Conservation (phyloP, 2,329 filamentous ascomycete species). For the Lecanosticta acicola region DNA sequence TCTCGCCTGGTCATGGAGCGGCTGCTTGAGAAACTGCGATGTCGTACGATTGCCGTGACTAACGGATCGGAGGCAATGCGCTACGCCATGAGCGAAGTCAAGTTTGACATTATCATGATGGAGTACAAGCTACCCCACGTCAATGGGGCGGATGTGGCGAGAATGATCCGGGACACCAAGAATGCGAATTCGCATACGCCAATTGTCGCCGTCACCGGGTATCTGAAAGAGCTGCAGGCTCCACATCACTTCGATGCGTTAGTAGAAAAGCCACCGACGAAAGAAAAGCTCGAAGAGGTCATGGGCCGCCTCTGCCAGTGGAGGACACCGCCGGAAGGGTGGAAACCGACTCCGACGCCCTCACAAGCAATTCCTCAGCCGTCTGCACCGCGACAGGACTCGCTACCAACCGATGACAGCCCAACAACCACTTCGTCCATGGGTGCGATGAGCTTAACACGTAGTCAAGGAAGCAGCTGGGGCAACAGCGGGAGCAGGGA, state of each 20-base stretch:
- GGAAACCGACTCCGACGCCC: slow-evolving; percentile 37
- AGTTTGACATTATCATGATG: slow-evolving; percentile 98
- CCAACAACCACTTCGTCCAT: slow-evolving; percentile 68
- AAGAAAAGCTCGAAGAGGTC: slow-evolving; percentile 83
- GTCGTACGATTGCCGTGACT: slow-evolving; percentile 83
- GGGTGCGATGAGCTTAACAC: slow-evolving; percentile 1
- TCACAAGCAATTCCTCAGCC: slow-evolving; percentile 51
- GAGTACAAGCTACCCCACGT: slow-evolving; percentile 94
- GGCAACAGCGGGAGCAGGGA: slow-evolving; percentile 68
- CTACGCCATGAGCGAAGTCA: slow-evolving; percentile 93
- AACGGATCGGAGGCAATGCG: slow-evolving; percentile 89
- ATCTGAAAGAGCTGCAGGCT: slow-evolving; percentile 92
- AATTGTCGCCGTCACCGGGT: slow-evolving; percentile 93
- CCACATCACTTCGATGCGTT: slow-evolving; percentile 93
- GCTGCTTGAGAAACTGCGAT: slow-evolving; percentile 87
- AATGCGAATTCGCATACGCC: slow-evolving; percentile 92
- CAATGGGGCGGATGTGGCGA: slow-evolving; percentile 88
- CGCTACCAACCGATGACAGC: slow-evolving; percentile 65
- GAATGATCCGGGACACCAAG: slow-evolving; percentile 96
- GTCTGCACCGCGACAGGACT: slow-evolving; percentile 57
- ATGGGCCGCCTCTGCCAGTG: slow-evolving; percentile 85
- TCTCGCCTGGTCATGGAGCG: slow-evolving; percentile 99
- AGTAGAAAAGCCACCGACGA: slow-evolving; percentile 93
- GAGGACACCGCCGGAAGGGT: slow-evolving; percentile 69
- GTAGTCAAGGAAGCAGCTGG: slow-evolving; percentile 63